Conservation (phyloP, 768 basidiomycete species). For the Pleurotus giganteus region DNA sequence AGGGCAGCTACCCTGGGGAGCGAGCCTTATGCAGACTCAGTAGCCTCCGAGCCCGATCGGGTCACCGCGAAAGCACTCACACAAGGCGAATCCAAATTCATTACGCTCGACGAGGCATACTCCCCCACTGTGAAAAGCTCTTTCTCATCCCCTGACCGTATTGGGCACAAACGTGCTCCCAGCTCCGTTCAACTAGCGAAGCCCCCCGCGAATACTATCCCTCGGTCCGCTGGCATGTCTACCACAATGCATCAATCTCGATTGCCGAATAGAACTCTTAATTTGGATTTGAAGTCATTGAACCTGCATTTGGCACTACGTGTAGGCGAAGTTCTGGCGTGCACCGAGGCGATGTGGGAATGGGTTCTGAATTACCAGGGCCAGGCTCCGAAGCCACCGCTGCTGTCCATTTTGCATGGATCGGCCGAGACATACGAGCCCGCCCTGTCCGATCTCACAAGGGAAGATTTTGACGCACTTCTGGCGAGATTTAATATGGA, state of each 20-base stretch:
- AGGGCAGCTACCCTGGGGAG: constrained; percentile 5
- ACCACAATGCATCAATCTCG: constrained; percentile 21
- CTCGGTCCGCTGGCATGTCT: background rate
- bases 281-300: constrained; percentile 55
- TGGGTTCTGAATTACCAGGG: constrained; percentile 57
- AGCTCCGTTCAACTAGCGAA: background rate
- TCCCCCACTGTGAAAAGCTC: constrained; percentile 36
- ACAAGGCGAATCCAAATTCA: constrained; percentile 36
- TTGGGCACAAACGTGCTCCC: background rate
- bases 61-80: background rate
- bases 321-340: constrained; percentile 64
- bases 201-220: background rate
- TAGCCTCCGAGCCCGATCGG: background rate
- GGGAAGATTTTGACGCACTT: constrained; percentile 62
- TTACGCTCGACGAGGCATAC: constrained; percentile 45
- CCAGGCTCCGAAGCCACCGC: constrained; percentile 11
- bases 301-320: constrained; percentile 64
- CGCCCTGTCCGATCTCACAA: constrained; percentile 46
- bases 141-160: constrained; percentile 16
- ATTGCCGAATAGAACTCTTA: constrained; percentile 53
- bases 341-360: constrained; percentile 80
- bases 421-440: constrained; percentile 7
- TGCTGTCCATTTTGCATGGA: constrained; percentile 5
- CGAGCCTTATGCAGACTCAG: background rate
- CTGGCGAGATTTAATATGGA: constrained; percentile 60